phyloP scores from a whole-genome alignment of 2,329 filamentous ascomycete genomes.

The Botrytis deweyae region DNA sequence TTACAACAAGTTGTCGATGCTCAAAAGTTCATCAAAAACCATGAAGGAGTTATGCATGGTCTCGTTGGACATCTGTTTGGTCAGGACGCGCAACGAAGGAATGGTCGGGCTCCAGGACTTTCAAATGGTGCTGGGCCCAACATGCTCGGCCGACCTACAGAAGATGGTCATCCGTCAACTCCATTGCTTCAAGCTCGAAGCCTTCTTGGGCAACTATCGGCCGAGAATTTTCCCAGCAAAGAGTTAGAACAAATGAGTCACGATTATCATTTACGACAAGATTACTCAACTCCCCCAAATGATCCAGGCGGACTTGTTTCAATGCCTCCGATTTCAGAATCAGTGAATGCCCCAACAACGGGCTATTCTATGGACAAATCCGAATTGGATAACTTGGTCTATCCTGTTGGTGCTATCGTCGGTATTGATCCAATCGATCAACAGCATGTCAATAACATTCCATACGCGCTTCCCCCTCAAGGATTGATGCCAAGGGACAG shows the following conservation, averaged over 20 bases:
- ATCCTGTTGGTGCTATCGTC: conserved; percentile 85
- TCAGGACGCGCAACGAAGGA: conserved; percentile 63
- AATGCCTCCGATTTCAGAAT: conserved; percentile 46
- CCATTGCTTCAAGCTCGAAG: conserved; percentile 68
- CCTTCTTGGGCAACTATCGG: conserved; percentile 62
- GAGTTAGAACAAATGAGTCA: conserved; percentile 63
- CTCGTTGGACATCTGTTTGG: conserved; percentile 67
- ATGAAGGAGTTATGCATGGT: conserved; percentile 69
- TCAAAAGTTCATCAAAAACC: conserved; percentile 64
- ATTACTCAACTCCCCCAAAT: conserved; percentile 38
- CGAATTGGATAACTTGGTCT: conserved; percentile 73
- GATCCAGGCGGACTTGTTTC: conserved; percentile 31
- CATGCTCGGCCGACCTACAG: conserved; percentile 30
- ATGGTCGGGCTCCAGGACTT: conserved; percentile 51
- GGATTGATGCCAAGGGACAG: conserved; percentile 45
- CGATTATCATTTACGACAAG: conserved; percentile 35
- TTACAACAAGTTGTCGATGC: conserved; percentile 60
- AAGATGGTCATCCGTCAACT: conserved; percentile 63
- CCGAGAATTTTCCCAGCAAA: conserved; percentile 63
- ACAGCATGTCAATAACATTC: conserved; percentile 92
- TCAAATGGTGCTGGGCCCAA: conserved; percentile 39
- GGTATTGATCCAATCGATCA: conserved; percentile 94
- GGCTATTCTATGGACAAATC: conserved; percentile 44
- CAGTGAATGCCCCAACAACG: conserved; percentile 45
- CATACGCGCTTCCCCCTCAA: conserved; percentile 71